Base-by-base conservation (phyloP, 345 rosid genomes). In the Aurinia saxatilis region DNA sequence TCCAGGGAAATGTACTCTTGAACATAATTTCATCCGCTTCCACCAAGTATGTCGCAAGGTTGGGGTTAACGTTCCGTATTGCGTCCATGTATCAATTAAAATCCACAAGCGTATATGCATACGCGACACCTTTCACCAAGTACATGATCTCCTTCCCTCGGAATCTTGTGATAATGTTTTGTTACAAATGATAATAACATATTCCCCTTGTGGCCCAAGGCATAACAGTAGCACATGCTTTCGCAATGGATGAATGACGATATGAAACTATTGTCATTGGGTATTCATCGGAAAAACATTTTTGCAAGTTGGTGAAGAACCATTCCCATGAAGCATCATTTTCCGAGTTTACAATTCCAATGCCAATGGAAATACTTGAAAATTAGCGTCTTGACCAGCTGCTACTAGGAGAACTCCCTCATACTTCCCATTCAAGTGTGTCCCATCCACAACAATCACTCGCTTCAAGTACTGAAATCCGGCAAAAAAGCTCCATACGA, bases 61-160 rank as follows among this genome's bases (percentile, higher is more conserved):
- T 4, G 0, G 13, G 25, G 6, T 33, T 51, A 0, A 3, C 2
- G 0, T 2, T 0, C 0, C 14, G 0, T 1, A 52, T 1, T 0
- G 2, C 1, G 0, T 10, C 27, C 29, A 52, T 52, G 14, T 52
- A 14, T 6, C 10, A 0, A 1, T 33, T 5, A 17, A n/a, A n/a
- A 7, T 34, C 29, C 0, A 0, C 0, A 0, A 33, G 1, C 1
- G 10, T 52, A 11, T 10, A 12, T 0, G 41, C 41, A 11, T 10
- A 33, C 0, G 29, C 39, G 1, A 6, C n/a, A 0, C 27, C 14
- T 33, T 16, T 51, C 1, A 51, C 19, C 7, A 50, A 50, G 33
- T 50, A 29, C 3, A 13, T 1, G 0, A 27, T 9, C 0, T 50
- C n/a, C 3, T 16, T 52, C 1, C 2, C 14, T 0, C 7, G 1